Conservation (phyloP, 2,329 filamentous ascomycete species). For the Monilinia fructigena region DNA sequence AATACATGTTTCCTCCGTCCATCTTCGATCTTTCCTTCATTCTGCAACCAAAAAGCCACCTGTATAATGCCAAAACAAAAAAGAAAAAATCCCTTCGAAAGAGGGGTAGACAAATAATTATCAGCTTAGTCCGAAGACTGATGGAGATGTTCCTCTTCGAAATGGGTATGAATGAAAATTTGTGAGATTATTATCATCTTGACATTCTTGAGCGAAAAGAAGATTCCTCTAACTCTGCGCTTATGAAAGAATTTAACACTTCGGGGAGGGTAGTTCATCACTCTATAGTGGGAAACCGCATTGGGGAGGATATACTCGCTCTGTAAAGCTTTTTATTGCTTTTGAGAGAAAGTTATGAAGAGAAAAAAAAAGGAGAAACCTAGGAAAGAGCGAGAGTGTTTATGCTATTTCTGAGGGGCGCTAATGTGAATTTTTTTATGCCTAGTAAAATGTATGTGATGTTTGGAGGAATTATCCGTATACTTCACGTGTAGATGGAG, state of each 20-base stretch:
- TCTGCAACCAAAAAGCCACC: background rate
- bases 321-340: background rate
- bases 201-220: conserved; percentile 3
- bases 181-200: background rate
- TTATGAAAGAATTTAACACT: background rate
- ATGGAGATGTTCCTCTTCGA: background rate
- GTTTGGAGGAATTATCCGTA: too few species aligned
- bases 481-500: too few species aligned
- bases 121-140: background rate
- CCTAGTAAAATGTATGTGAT: background rate
- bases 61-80: background rate
- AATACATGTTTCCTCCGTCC: background rate
- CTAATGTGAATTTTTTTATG: background rate
- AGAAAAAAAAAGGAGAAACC: background rate
- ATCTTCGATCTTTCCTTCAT: background rate
- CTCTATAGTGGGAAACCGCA: background rate
- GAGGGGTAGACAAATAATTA: background rate
- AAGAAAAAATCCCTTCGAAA: background rate
- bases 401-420: background rate
- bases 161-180: background rate
- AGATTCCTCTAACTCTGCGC: background rate
- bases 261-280: background rate
- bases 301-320: background rate
- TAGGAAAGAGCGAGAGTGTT: background rate
- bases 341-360: background rate